Evolutionary conservation across 495 filamentous ascomycete genomes (phyloP), one percentile per base, ranked within the genome.

Genomic region (Neurospora sp.): DNA sequence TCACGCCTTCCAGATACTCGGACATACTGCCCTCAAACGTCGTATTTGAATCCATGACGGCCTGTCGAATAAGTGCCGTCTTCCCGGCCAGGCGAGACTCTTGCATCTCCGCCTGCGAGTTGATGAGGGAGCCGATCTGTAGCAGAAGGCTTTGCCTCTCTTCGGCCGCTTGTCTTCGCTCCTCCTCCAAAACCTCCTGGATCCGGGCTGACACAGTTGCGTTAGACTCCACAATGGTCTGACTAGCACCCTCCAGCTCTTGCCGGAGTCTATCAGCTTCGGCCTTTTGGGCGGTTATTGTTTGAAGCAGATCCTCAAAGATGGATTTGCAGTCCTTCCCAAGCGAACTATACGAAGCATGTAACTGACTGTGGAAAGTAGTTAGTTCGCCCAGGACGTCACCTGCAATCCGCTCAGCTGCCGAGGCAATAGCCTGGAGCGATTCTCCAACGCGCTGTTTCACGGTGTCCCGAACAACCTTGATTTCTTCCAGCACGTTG

Each of bases 331-430:
- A 93, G 74, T 98, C 93, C 70, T 89, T 90, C n/a, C 94, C 94
- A 4, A 98, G 87, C n/a, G 88, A 88, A 76, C 90, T 91, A 82
- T 97, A 98, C 1, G 96, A 98, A 10, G 85, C 77, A 76, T 97
- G 93, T 48, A 99, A 86, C 85, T 94, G 90, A 72, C 84, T 88
- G 76, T 97, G 93, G 73, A 98, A 97, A 23, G 87, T 86, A 10
- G 89, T 85, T 42, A 98, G 86, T 80, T 98, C 95, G 70, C 88
- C 90, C 69, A 97, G 90, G n/a, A 99, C 94, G 76, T 96, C 94
- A 31, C 91, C 90, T 0, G 93, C 92, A 72, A 98, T 98, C 20
- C 90, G 89, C 79, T 92, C 92, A 8, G 96, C 95, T 12, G 94
- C 95, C 38, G 86, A 87, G 1, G 94, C 93, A 4, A 99, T 88